phyloP scores from a whole-genome alignment of 176 grass and related monocot genomes.

The Calamus simplicifolius region DNA sequence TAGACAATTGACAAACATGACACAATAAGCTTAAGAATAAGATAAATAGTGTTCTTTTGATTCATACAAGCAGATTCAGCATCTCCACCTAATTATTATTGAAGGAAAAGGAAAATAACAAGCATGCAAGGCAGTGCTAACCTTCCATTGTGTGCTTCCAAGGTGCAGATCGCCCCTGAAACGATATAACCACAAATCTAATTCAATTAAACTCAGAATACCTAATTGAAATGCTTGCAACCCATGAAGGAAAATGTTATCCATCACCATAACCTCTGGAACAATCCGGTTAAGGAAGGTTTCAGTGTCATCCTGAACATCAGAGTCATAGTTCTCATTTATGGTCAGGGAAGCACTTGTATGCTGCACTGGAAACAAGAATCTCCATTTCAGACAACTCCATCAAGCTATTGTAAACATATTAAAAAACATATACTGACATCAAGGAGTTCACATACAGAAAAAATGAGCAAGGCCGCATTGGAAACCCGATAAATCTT shows the following conservation, averaged over 20 bases:
- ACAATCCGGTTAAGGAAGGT: constrained; percentile 89
- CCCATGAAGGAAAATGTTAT: neutral
- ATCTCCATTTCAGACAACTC: constrained; percentile 11
- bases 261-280: constrained; percentile 52
- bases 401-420: neutral
- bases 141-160: constrained; percentile 97
- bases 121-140: constrained; percentile 7
- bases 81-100: no score
- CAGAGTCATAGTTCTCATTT: constrained; percentile 92
- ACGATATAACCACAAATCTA: neutral
- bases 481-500: constrained; percentile 71
- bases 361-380: constrained; percentile 71
- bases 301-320: constrained; percentile 92
- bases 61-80: no score
- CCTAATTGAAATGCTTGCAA: neutral
- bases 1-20: no score
- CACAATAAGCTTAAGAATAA: no score
- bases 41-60: no score
- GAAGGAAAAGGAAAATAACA: no score
- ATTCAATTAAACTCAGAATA: neutral
- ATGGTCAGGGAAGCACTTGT: constrained; percentile 95
- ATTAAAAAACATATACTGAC: neutral
- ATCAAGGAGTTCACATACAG: constrained; percentile 41
- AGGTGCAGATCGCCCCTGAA: constrained; percentile 81
- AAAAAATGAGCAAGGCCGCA: constrained; percentile 86